Evolutionary conservation across 1,139 yeast genomes (phyloP), one percentile per base, ranked within the genome.

Genomic region (Debaryomyces subglobosus): DNA sequence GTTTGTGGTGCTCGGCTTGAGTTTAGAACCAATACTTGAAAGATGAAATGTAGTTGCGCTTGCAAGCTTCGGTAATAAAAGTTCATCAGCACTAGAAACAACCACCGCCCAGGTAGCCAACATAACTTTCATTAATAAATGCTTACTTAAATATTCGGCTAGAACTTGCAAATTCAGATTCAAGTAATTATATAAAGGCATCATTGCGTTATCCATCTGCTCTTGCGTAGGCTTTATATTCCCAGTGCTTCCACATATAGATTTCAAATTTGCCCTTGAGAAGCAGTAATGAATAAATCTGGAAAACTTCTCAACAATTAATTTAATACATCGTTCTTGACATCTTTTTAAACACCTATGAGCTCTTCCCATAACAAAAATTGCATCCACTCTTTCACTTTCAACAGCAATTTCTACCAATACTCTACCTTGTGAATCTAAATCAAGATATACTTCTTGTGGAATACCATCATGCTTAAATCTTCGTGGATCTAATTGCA

Each of bases 361-460:
- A 0, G 92, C 85, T 55, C 87, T 78, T 2, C 96, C 96, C 72
- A 89, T 79, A 38, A 85, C 86, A 62, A 88, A 90, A 16, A 87
- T 73, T 1, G 94, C 88, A 65, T 89, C 96, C 35, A 79, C 81
- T 37, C 86, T 76, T 59, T 90, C 96, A 54, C 85, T 82, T 62
- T 90, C 97, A 59, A 89, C 82, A 0, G 91, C 84, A 3, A 90
- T 75, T 58, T 85, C 85, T 7, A 89, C 69, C 41, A 79, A 62
- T 1, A 89, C 60, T 47, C 81, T 70, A 0, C 96, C 95, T 58
- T 85, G 89, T 1, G 87, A 73, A 56, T 85, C 90, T 44, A 89
- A 70, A 53, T 85, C 86, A 12, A 85, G 69, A 58, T 74, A 74
- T 2, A 81, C 67, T 44, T 85, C 89, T 59, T 79, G 81, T 0